A percentile compares a stretch with the other conserved stretches of the same genome.
Evolutionary conservation across 176 grass and related monocot genomes (phyloP).

Genomic region (Rhynchospora tenuis): DNA sequence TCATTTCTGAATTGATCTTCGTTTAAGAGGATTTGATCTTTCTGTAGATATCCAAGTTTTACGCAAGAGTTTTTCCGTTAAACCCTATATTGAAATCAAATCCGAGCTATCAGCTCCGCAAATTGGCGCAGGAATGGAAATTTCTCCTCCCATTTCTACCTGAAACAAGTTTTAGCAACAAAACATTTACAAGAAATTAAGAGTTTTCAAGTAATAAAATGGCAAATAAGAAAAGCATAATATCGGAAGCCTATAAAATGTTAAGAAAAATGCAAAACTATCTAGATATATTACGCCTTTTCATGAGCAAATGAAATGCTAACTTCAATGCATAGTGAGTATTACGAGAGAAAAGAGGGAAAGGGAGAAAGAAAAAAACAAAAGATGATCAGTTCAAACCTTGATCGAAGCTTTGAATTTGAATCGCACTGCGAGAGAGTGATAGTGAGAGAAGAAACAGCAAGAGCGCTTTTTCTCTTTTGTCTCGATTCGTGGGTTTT

Average conservation of each 20-base stretch:
- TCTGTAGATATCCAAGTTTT: not conserved
- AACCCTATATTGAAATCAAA: slow-evolving; percentile 10
- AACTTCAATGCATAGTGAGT: not conserved
- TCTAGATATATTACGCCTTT: not conserved
- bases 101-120: not conserved
- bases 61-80: not conserved
- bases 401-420: slow-evolving; percentile 16
- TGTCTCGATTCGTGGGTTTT: not conserved
- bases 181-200: not conserved
- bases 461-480: not conserved
- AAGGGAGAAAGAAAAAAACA: not conserved
- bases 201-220: not conserved
- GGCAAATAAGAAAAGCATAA: not conserved
- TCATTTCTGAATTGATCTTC: slow-evolving; percentile 34
- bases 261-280: not conserved
- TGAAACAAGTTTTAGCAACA: slow-evolving; percentile 7
- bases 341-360: not conserved
- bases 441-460: not conserved
- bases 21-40: not conserved
- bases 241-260: not conserved
- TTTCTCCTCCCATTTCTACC: not conserved
- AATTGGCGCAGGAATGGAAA: not conserved
- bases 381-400: not conserved
- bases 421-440: not conserved
- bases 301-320: not conserved